These are phyloP conservation scores for Arthrobotrys pseudoclavata DNA, from an alignment of 2,329 filamentous ascomycete genomes.

Conservation along the genomic window DNA sequence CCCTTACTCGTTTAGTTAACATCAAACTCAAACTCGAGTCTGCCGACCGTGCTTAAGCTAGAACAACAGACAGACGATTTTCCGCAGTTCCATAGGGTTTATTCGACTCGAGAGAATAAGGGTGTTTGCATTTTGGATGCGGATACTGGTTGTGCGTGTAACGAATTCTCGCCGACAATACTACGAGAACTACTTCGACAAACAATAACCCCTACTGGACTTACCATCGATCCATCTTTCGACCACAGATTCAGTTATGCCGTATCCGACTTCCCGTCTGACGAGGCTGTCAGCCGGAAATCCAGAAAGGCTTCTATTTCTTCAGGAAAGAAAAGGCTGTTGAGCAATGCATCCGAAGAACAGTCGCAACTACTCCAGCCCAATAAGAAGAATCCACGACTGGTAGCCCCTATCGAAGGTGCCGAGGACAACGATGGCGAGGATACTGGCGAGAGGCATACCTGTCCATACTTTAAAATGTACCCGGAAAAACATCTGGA, in stretches of 20 bases:
- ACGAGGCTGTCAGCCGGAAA: slow-evolving; percentile 8
- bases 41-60: slow-evolving; percentile 40
- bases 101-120: slow-evolving; percentile 22
- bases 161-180: slow-evolving; percentile 41
- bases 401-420: slow-evolving; percentile 22
- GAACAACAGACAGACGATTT: slow-evolving; percentile 21
- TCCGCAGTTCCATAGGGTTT: slow-evolving; percentile 28
- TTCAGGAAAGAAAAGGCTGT: slow-evolving; percentile 44
- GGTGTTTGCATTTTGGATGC: slow-evolving; percentile 34
- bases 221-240: slow-evolving; percentile 32
- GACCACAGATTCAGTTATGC: slow-evolving; percentile 29
- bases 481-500: slow-evolving; percentile 49
- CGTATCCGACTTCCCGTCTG: slow-evolving; percentile 40
- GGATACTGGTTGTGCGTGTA: slow-evolving; percentile 35
- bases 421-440: slow-evolving; percentile 38
- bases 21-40: slow-evolving; percentile 20
- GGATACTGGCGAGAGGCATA: slow-evolving; percentile 39
- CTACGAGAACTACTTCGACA: slow-evolving; percentile 28
- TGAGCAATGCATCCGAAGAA: slow-evolving; percentile 53
- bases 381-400: slow-evolving; percentile 52
- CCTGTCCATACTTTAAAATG: slow-evolving; percentile 56
- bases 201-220: slow-evolving; percentile 14
- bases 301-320: slow-evolving; percentile 3
- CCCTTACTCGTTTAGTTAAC: slow-evolving; percentile 28
- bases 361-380: slow-evolving; percentile 29